phyloP scores from a whole-genome alignment of 140 eudicot genomes.

The Bidens hawaiensis region DNA sequence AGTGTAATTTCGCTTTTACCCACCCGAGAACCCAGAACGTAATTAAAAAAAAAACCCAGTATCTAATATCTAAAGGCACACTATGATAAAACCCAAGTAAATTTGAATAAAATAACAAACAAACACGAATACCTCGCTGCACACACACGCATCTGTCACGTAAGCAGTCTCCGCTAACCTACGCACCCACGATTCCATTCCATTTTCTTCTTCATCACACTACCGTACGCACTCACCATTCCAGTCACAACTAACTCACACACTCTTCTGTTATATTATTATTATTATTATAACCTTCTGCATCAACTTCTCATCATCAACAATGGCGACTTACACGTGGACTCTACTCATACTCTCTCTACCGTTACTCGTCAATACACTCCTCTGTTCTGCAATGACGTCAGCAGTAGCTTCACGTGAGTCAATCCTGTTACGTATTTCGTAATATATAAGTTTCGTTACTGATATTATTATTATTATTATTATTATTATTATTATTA shows the following conservation, averaged over 20 bases:
- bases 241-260: slow-evolving; percentile 19
- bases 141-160: slow-evolving; percentile 8
- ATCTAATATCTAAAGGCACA: no score
- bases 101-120: no score
- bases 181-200: slow-evolving; percentile 8
- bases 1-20: no score
- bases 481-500: background rate
- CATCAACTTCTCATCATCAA: slow-evolving; percentile 16
- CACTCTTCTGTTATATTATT: background rate
- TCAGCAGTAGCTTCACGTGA: slow-evolving; percentile 48
- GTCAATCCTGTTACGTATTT: slow-evolving; percentile 7
- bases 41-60: no score
- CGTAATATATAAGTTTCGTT: slow-evolving; percentile 2
- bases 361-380: slow-evolving; percentile 30
- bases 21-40: no score
- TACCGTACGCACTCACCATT: slow-evolving; percentile 11
- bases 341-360: slow-evolving; percentile 23
- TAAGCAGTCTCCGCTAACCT: background rate
- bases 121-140: background rate
- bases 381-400: slow-evolving; percentile 28
- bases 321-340: slow-evolving; percentile 29
- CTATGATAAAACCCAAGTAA: no score
- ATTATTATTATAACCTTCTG: background rate
- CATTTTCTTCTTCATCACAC: background rate
- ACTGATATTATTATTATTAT: no score